These are phyloP conservation scores for Apiosordaria backusii DNA, from an alignment of 495 filamentous ascomycete species.

Conservation along the genomic window DNA sequence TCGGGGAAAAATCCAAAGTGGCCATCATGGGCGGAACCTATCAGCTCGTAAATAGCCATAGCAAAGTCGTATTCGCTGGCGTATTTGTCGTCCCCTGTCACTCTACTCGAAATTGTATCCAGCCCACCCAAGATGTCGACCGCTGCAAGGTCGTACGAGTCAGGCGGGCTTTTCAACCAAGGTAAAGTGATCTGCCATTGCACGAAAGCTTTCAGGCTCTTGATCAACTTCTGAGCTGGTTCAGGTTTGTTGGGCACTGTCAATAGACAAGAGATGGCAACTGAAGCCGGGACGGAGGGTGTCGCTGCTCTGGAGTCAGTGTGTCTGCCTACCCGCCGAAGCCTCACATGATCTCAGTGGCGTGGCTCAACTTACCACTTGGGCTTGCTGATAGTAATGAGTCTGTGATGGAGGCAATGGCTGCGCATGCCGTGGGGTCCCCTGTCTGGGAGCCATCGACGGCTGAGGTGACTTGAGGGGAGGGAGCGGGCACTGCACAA, in stretches of 20 bases:
- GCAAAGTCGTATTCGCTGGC: slow-evolving; percentile 53
- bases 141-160: slow-evolving; percentile 34
- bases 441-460: slow-evolving; percentile 9
- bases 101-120: slow-evolving; percentile 32
- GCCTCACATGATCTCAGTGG: neutral
- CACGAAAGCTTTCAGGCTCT: slow-evolving; percentile 34
- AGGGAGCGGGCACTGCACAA: slow-evolving; percentile 16
- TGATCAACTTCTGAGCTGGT: slow-evolving; percentile 30
- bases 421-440: slow-evolving; percentile 26
- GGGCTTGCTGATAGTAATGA: slow-evolving; percentile 23
- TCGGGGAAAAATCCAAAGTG: slow-evolving; percentile 39
- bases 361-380: slow-evolving; percentile 15
- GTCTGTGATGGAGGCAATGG: slow-evolving; percentile 21
- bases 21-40: slow-evolving; percentile 48
- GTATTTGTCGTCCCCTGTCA: slow-evolving; percentile 30
- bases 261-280: slow-evolving; percentile 31
- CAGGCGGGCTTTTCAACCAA: slow-evolving; percentile 44
- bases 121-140: slow-evolving; percentile 42
- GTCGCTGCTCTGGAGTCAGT: slow-evolving; percentile 13
- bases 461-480: slow-evolving; percentile 19
- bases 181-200: slow-evolving; percentile 41
- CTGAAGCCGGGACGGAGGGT: slow-evolving; percentile 27
- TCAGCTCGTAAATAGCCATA: slow-evolving; percentile 37
- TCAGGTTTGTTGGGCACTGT: slow-evolving; percentile 32
- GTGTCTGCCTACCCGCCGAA: neutral